Evolutionary conservation across 2,329 filamentous ascomycete genomes (phyloP).

Genomic region (Mycosphaerella sp.): DNA sequence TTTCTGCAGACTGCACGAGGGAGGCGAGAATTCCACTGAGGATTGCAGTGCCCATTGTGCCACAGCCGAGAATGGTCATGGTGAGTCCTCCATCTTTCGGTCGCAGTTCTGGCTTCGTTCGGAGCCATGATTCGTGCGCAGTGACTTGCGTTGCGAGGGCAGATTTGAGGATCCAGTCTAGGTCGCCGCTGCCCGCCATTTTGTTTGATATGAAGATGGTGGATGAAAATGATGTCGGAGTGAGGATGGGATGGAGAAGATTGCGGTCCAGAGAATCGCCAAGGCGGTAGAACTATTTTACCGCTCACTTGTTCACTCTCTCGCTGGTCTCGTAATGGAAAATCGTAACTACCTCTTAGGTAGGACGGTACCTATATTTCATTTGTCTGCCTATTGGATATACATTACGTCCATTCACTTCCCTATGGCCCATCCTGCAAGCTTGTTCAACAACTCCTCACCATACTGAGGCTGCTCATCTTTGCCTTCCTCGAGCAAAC

Average conservation of each 20-base stretch:
- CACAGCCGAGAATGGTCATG: slow-evolving; percentile 74
- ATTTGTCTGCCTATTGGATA: no score
- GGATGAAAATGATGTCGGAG: no score
- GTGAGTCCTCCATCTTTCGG: slow-evolving; percentile 47
- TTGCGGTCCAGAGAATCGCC: no score
- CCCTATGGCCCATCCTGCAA: slow-evolving; percentile 34
- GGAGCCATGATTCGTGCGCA: slow-evolving; percentile 22
- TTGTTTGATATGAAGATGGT: not conserved
- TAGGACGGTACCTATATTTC: no score
- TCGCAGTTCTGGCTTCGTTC: slow-evolving; percentile 20
- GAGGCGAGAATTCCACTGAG: slow-evolving; percentile 71
- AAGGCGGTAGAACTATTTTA: no score
- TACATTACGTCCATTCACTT: slow-evolving; percentile 12
- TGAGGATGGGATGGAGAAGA: no score
- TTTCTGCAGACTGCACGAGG: slow-evolving; percentile 44
- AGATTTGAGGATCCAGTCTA: slow-evolving; percentile 28
- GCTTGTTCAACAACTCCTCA: slow-evolving; percentile 33
- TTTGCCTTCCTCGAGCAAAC: slow-evolving; percentile 34
- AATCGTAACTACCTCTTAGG: no score
- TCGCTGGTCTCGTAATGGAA: no score
- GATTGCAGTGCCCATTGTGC: slow-evolving; percentile 83
- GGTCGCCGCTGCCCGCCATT: not conserved
- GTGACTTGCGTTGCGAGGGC: slow-evolving; percentile 26
- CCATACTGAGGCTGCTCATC: slow-evolving; percentile 40
- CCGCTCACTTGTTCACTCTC: no score